Evolutionary conservation across 208 protist species (phyloP).

Genomic region (Leishmania lainsoni): DNA sequence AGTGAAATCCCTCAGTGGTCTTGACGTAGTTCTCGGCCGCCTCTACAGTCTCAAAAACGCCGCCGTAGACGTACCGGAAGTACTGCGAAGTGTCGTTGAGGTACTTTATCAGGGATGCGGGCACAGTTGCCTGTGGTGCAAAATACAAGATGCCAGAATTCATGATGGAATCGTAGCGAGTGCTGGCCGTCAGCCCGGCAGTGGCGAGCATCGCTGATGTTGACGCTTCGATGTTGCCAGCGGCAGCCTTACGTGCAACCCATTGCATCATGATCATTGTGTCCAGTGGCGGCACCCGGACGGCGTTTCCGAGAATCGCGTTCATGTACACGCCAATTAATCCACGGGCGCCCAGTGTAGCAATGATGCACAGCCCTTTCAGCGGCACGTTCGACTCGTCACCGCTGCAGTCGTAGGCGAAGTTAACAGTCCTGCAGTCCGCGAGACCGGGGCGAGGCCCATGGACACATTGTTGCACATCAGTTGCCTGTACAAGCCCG

Average conservation of each 20-base stretch:
- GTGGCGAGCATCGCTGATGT: constrained; percentile 25
- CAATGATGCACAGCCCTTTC: constrained; percentile 38
- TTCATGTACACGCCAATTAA: constrained; percentile 28
- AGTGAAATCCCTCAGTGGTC: constrained; percentile 27
- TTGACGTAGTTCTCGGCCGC: constrained; percentile 37
- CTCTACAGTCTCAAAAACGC: constrained; percentile 38
- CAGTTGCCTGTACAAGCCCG: constrained; percentile 17
- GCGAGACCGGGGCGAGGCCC: constrained; percentile 17
- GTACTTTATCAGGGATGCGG: constrained; percentile 34
- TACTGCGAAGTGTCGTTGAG: constrained; percentile 30
- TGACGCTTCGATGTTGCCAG: background rate
- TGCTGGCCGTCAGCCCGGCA: constrained; percentile 27
- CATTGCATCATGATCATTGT: constrained; percentile 58
- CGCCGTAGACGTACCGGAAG: constrained; percentile 51
- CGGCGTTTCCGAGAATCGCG: constrained; percentile 25
- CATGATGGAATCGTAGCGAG: constrained; percentile 35
- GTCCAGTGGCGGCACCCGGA: constrained; percentile 41
- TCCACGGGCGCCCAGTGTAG: background rate
- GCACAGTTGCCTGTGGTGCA: constrained; percentile 25
- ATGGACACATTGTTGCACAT: constrained; percentile 34
- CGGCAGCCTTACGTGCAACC: constrained; percentile 37
- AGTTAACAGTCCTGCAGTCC: constrained; percentile 7
- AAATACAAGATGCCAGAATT: constrained; percentile 55
- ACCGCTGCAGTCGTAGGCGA: constrained; percentile 33
- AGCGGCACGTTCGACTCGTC: constrained; percentile 46